These are phyloP conservation scores for Polychytrium aggregatum DNA, from an alignment of 192 early-diverging fungal genomes.

Conservation along the genomic window DNA sequence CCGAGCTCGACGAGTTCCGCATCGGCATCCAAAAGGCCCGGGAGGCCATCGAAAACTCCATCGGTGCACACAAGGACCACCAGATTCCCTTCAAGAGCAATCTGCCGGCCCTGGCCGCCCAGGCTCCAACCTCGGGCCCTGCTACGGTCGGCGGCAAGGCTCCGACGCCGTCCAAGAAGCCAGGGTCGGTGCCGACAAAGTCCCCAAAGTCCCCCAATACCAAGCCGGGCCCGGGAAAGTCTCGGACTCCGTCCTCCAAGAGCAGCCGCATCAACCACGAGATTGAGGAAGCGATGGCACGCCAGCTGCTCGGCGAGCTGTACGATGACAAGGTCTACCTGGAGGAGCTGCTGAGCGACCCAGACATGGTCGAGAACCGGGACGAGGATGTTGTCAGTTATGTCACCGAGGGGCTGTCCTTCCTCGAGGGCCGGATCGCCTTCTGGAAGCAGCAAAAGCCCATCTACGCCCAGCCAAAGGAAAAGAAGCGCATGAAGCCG, in stretches of 20 bases:
- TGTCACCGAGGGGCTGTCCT: constrained; percentile 38
- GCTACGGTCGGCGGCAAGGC: too few relatives aligned
- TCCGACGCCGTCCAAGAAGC: not conserved
- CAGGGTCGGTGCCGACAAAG: too few relatives aligned
- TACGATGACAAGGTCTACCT: constrained; percentile 43
- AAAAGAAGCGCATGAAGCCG: constrained; percentile 24
- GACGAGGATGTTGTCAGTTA: constrained; percentile 30
- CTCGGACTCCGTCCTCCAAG: too few relatives aligned
- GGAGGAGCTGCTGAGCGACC: constrained; percentile 23
- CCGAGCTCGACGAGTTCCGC: constrained; percentile 47
- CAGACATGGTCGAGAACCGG: constrained; percentile 37
- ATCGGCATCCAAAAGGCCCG: constrained; percentile 50
- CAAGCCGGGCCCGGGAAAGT: too few relatives aligned
- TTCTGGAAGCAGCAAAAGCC: constrained; percentile 54
- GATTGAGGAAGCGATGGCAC: too few relatives aligned
- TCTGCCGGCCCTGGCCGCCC: too few relatives aligned
- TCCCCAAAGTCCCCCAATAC: too few relatives aligned
- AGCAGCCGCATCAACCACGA: too few relatives aligned
- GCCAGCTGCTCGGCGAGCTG: constrained; percentile 40
- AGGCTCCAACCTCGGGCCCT: too few relatives aligned
- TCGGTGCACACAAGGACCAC: constrained; percentile 26
- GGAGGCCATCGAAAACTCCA: constrained; percentile 51
- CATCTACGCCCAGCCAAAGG: constrained; percentile 38
- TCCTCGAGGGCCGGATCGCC: constrained; percentile 32
- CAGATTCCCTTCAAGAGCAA: constrained; percentile 10